Conservation (phyloP, 345 rosid genomes). For the Sisymbrium irio region DNA sequence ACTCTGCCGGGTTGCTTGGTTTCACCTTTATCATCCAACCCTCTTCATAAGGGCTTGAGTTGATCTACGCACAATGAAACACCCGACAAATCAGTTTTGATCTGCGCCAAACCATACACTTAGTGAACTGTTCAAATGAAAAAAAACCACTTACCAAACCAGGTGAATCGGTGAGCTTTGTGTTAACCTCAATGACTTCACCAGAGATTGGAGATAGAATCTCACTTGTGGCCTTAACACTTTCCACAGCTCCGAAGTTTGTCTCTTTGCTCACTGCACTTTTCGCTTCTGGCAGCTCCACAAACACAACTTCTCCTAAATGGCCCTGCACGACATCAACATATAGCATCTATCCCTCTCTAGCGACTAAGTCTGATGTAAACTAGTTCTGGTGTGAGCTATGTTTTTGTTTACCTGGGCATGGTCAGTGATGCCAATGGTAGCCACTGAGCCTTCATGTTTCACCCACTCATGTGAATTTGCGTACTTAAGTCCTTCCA, state of each 20-base stretch:
- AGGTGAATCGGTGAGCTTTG: constrained; percentile 65
- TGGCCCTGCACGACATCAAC: constrained; percentile 53
- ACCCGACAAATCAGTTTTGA: neutral
- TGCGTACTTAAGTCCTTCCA: constrained; percentile 93
- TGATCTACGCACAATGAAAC: constrained; percentile 27
- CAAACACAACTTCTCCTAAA: constrained; percentile 94
- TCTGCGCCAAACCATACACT: neutral
- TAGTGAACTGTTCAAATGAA: neutral
- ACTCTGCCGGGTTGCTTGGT: constrained; percentile 73
- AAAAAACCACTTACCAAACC: constrained; percentile 53
- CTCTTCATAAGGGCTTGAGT: constrained; percentile 80
- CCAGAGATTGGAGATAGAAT: constrained; percentile 85
- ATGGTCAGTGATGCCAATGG: constrained; percentile 89
- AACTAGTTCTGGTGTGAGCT: neutral
- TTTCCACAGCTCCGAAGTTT: constrained; percentile 89
- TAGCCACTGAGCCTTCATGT: constrained; percentile 84
- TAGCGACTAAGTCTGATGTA: neutral
- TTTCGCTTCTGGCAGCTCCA: constrained; percentile 73
- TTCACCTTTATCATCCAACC: constrained; percentile 99
- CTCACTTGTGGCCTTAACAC: constrained; percentile 97
- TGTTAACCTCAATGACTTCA: constrained; percentile 74
- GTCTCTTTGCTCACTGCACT: constrained; percentile 50
- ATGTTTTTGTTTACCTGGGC: constrained; percentile 65
- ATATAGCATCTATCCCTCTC: neutral
- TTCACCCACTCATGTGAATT: constrained; percentile 94